Evolutionary conservation across 495 filamentous ascomycete species (phyloP), one percentile per base, ranked within the genome.

Genomic region (Cudoniella acicularis): DNA sequence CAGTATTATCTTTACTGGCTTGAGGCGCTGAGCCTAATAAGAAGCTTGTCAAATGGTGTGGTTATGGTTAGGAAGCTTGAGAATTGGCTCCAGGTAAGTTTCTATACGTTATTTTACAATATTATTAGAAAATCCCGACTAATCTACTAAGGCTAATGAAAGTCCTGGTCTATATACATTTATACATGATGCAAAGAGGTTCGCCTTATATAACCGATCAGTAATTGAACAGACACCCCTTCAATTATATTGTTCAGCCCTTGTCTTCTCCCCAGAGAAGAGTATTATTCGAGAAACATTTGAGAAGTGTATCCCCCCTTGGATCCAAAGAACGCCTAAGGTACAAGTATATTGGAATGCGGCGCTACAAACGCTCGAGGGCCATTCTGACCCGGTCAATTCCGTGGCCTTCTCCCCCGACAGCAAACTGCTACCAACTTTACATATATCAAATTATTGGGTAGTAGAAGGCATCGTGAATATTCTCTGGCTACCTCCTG

Each of bases 401-500:
- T 23, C 57, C 20, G 56, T 67, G 17, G 42, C 45, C 54, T 57
- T 57, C 25, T 57, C 54, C 8, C 54, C 56, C 11, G 45, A 57
- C 36, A 42, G 56, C 56, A 58, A 58, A 22, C 22, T 41, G 11
- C 25, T 57, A 25, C 54, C 41, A 26, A 18, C 41, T 58, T 45
- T 58, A 58, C 13, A 22, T 58, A 22, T 52, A 41, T 51, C 47
- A 52, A 42, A 58, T 58, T 3, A 51, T 50, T 58, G 46, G 56
- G 47, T 58, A 50, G 36, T 42, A 45, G 56, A 51, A 51, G 56
- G 24, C 16, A 27, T 11, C n/a, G 9, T 11, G 25, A 58, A 58
- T 18, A 20, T 58, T 58, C 45, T 58, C 56, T 58, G 56, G 46
- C 46, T 58, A n/a, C 56, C 45, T 51, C 56, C 56, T 58, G 46